Conservation (phyloP, 768 basidiomycete genomes). For the Pilatotrama ljubarskyi region DNA sequence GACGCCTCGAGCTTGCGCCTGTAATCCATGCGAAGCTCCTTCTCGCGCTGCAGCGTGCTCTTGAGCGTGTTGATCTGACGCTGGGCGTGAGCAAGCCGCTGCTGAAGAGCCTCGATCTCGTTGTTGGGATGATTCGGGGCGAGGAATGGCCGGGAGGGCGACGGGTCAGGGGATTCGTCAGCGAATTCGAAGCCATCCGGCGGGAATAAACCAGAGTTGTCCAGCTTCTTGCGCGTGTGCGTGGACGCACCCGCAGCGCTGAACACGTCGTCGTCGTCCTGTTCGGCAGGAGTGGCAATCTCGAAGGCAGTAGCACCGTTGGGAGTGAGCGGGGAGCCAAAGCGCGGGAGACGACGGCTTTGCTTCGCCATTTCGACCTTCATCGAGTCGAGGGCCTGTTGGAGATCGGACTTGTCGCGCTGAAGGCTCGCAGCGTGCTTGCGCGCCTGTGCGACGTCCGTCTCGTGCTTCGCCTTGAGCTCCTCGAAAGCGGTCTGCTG, state of each 20-base stretch:
- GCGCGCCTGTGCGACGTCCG: conserved; percentile 88
- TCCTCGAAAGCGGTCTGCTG: conserved; percentile 64
- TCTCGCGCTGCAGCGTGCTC: conserved; percentile 77
- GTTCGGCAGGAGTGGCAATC: conserved; percentile 53
- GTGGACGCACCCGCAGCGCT: conserved; percentile 59
- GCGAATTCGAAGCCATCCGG: conserved; percentile 44
- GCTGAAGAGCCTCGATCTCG: conserved; percentile 80
- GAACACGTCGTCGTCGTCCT: conserved; percentile 68
- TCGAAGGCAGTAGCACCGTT: conserved; percentile 40
- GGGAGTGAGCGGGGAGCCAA: conserved; percentile 75
- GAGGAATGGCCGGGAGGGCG: conserved; percentile 61
- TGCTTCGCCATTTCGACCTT: conserved; percentile 72
- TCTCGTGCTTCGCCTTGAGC: conserved; percentile 89
- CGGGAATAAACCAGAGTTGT: conserved; percentile 50
- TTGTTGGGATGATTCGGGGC: conserved; percentile 74
- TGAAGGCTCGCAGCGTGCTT: conserved; percentile 84
- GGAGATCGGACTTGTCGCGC: conserved; percentile 91
- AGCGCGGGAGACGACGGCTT: conserved; percentile 59
- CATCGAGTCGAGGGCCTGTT: conserved; percentile 73
- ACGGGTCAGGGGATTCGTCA: conserved; percentile 62
- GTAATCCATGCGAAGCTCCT: conserved; percentile 74
- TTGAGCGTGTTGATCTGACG: conserved; percentile 83
- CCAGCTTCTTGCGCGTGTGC: conserved; percentile 57
- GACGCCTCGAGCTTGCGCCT: conserved; percentile 51
- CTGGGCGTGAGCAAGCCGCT: conserved; percentile 83